Conservation (phyloP, 306 rosid species). For the Vachellia collinsii region DNA sequence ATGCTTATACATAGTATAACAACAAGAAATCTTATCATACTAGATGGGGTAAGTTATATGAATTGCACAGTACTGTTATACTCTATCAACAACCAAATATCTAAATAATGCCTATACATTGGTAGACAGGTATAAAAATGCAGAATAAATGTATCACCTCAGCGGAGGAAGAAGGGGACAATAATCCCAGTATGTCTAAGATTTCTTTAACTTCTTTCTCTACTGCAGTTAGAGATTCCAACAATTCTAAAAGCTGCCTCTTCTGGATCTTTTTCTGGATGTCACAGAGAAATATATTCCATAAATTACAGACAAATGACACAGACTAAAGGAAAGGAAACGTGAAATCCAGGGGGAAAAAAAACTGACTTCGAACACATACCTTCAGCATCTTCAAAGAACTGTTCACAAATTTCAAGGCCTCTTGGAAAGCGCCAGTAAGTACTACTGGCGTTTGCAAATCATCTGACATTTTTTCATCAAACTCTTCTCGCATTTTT, state of each 20-base stretch:
- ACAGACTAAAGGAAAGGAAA: background rate
- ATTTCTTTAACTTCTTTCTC: conserved; percentile 63
- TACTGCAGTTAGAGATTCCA: conserved; percentile 63
- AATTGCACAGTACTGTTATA: no score
- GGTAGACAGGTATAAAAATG: conserved; percentile 6
- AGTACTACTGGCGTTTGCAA: conserved; percentile 84
- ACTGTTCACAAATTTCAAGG: conserved; percentile 70
- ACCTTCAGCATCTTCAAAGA: conserved; percentile 76
- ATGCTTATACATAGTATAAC: background rate
- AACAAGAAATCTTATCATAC: background rate
- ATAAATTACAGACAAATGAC: conserved; percentile 7
- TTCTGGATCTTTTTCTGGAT: conserved; percentile 70
- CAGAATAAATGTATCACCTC: conserved; percentile 57
- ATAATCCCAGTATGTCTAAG: conserved; percentile 65
- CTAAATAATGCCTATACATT: no score
- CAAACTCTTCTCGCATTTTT: conserved; percentile 67
- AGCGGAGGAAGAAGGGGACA: conserved; percentile 53
- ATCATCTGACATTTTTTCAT: conserved; percentile 87
- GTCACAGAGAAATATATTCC: conserved; percentile 18
- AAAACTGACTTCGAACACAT: conserved; percentile 24
- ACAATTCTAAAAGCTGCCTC: conserved; percentile 55
- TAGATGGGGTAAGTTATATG: no score
- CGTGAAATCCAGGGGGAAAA: background rate
- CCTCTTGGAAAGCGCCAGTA: conserved; percentile 84
- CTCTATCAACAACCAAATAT: no score